Evolutionary conservation across 306 rosid genomes (phyloP).

Genomic region (Macrotyloma uniflorum): DNA sequence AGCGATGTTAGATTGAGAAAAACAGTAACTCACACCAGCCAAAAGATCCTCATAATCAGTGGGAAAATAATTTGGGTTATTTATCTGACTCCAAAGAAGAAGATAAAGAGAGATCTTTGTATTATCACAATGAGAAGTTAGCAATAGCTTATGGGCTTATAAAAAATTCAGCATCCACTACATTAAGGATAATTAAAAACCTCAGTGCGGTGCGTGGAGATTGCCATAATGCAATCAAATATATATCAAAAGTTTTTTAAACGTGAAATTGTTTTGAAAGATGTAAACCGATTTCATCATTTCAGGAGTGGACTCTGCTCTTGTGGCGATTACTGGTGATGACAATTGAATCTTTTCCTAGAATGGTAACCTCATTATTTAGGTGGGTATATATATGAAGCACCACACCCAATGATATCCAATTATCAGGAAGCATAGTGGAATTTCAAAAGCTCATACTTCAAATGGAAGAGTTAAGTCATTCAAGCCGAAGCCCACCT

Average conservation of each 20-base stretch:
- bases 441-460: no score
- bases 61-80: conserved; percentile 55
- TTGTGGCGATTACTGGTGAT: conserved; percentile 72
- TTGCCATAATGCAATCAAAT: conserved; percentile 79
- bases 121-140: conserved; percentile 70
- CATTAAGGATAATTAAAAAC: no score
- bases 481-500: no score
- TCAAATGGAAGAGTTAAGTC: no score
- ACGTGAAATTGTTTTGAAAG: conserved; percentile 71
- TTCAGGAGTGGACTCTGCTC: conserved; percentile 54
- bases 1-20: conserved; percentile 59
- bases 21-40: conserved; percentile 54
- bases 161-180: no score
- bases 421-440: no score
- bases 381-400: not conserved
- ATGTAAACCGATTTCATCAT: conserved; percentile 81
- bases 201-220: conserved; percentile 81
- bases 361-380: not conserved
- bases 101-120: conserved; percentile 60
- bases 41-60: conserved; percentile 60
- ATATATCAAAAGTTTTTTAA: conserved; percentile 58
- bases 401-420: no score
- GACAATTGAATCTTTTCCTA: conserved; percentile 16
- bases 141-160: no score
- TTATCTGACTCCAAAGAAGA: conserved; percentile 61